These are phyloP conservation scores for Paecilomyces sp. DNA, from an alignment of 2,329 filamentous ascomycete genomes.

Conservation along the genomic window DNA sequence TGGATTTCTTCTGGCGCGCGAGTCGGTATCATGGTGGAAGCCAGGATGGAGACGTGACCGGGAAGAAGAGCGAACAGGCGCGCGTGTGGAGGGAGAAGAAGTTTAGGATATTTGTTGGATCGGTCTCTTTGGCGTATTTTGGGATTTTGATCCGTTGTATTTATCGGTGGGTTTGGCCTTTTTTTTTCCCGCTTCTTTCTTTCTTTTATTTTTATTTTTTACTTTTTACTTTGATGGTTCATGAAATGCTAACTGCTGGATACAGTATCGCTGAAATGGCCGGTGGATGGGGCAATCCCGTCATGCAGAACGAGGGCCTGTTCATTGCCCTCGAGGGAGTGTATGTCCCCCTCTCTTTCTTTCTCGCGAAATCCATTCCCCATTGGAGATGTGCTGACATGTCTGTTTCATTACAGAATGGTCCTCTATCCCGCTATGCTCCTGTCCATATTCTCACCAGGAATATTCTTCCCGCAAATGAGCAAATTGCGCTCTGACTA, in stretches of 20 bases:
- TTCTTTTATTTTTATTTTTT: neutral
- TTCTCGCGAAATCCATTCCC: constrained; percentile 13
- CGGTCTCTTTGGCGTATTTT: constrained; percentile 9
- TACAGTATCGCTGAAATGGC: constrained; percentile 54
- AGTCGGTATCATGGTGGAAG: neutral
- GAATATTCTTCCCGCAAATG: constrained; percentile 48
- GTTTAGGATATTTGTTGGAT: constrained; percentile 14
- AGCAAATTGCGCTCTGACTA: constrained; percentile 22
- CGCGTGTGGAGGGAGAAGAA: constrained; percentile 8
- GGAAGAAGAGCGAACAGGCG: constrained; percentile 1
- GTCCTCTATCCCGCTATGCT: constrained; percentile 44
- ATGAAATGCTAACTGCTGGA: neutral
- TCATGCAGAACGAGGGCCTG: constrained; percentile 56
- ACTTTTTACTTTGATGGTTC: neutral
- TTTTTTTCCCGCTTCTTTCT: neutral
- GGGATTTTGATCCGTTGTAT: constrained; percentile 16
- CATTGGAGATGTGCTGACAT: neutral
- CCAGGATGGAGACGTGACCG: constrained; percentile 3
- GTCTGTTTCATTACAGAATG: constrained; percentile 21
- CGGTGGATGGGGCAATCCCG: constrained; percentile 55
- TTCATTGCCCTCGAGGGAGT: constrained; percentile 54
- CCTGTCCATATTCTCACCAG: constrained; percentile 49
- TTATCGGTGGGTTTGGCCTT: constrained; percentile 27
- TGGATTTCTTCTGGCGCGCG: constrained; percentile 13
- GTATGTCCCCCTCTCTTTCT: constrained; percentile 22